phyloP scores from a whole-genome alignment of 768 basidiomycete species.

The Hypholoma fasciculare region DNA sequence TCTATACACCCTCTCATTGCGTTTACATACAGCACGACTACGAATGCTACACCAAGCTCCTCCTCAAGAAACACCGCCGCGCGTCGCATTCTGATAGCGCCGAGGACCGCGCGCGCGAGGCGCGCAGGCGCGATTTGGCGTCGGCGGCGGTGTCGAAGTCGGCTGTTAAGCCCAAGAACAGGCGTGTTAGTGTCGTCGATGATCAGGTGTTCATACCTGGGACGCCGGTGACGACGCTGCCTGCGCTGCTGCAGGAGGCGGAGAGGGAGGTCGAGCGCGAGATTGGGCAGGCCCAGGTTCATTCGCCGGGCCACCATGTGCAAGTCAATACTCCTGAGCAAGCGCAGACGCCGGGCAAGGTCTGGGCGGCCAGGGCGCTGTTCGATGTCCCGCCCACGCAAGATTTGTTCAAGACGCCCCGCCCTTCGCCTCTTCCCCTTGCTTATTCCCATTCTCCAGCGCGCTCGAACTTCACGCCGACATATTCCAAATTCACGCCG shows the following conservation, averaged over 20 bases:
- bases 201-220: conserved; percentile 56
- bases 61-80: conserved; percentile 31
- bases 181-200: conserved; percentile 43
- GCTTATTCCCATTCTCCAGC: no score
- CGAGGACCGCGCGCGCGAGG: conserved; percentile 30
- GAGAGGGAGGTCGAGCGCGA: conserved; percentile 45
- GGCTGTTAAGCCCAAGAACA: conserved; percentile 9
- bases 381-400: conserved; percentile 6
- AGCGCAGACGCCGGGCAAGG: neutral
- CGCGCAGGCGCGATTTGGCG: conserved; percentile 34
- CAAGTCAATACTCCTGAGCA: neutral
- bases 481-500: no score
- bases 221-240: conserved; percentile 52
- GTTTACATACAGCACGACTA: conserved; percentile 75
- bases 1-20: conserved; percentile 3
- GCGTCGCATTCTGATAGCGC: conserved; percentile 9
- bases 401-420: conserved; percentile 29
- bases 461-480: no score
- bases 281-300: neutral
- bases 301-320: no score
- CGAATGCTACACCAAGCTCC: conserved; percentile 69
- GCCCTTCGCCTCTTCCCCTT: neutral
- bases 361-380: neutral
- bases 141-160: conserved; percentile 32
- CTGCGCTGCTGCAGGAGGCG: conserved; percentile 57